Base-by-base conservation (phyloP, 805 yeast species). In the Hanseniaspora taiwanica region DNA sequence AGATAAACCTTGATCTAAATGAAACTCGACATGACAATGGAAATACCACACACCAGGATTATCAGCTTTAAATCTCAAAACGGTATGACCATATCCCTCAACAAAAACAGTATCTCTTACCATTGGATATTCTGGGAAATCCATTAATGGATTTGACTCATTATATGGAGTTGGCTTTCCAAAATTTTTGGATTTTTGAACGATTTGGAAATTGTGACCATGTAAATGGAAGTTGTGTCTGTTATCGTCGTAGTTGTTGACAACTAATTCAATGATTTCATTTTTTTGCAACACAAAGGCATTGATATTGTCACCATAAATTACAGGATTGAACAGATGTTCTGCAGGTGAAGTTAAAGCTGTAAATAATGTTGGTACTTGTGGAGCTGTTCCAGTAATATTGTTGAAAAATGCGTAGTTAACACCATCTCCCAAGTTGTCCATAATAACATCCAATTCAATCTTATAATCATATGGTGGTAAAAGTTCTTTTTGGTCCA, bases 11-110 rank as follows among this genome's bases (percentile, higher is more conserved):
- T 81, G 91, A 49, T 76, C 79, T 56, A 81, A 70, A 60, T 81
- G 93, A 80, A 86, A 81, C 52, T 81, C 89, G 41, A 81, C 73
- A 54, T 83, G 94, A 60, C 96, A 86, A 57, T 86, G 96, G 76
- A 86, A 81, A 45, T 81, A 74, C 96, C 96, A 87, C 20, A 85
- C 78, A 42, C 96, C 96, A 2, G 96, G 95, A 52, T 87, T 86
- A 52, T 81, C 75, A 10, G 95, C 85, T 50, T 64, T 70, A 58
- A 84, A 84, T 48, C 96, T 66, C 24, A 76, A 53, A 14, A 78
- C 86, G 38, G 77, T 58, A 55, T 76, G 72, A 2, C 87, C 83
- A 49, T 78, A 76, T 25, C 80, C 74, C 38, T 75, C 72, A 14
- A 84, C 74, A 47, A 70, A 64, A 17, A 75, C 75, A 0, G 89